Evolutionary conservation across 352 stramenopile species (phyloP), one percentile per base, ranked within the genome.

Genomic region (Globisporangium ultimum): DNA sequence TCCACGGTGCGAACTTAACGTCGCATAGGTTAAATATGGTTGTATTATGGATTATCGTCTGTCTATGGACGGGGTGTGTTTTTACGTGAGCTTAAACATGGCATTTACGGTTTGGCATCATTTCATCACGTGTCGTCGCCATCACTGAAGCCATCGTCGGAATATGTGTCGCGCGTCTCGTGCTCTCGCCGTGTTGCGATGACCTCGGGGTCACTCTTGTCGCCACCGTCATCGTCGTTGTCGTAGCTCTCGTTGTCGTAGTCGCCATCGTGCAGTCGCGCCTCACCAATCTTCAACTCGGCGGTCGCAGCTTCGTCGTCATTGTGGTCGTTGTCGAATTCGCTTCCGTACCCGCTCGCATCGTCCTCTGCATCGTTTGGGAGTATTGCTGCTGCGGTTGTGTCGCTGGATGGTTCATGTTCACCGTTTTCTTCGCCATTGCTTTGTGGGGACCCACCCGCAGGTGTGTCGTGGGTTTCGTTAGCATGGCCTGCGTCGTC

Each of bases 191-290:
- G 7, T 38, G 32, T 2, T 12, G 40, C 20, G 0, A 38, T 15
- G 34, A 63, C 64, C 20, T 65, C 51, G 14, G 68, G 46, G 38
- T 75, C 51, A 17, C 28, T 36, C 7, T 72, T 60, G 18, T 56
- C 4, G 12, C 70, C 24, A 3, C 52, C 51, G 0, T 61, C 55
- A 18, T 63, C 65, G 12, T 67, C 38, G 20, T 70, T 60, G 7
- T 85, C 67, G 34, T 80, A 68, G 43, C 75, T 70, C 21, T 72
- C 60, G 20, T 82, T 67, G 40, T 79, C 74, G 7, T 73, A 60
- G 13, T 84, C 73, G 28, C 66, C 70, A 10, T 57, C 68, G 0
- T 40, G 18, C 53, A 69, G 51, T 49, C 49, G 40, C 18, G 10
- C 18, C 46, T 17, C 5, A 53, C 12, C 5, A 55, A 46, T 17